These are phyloP conservation scores for Botrytis elliptica DNA, from an alignment of 2,329 filamentous ascomycete genomes.

Conservation along the genomic window DNA sequence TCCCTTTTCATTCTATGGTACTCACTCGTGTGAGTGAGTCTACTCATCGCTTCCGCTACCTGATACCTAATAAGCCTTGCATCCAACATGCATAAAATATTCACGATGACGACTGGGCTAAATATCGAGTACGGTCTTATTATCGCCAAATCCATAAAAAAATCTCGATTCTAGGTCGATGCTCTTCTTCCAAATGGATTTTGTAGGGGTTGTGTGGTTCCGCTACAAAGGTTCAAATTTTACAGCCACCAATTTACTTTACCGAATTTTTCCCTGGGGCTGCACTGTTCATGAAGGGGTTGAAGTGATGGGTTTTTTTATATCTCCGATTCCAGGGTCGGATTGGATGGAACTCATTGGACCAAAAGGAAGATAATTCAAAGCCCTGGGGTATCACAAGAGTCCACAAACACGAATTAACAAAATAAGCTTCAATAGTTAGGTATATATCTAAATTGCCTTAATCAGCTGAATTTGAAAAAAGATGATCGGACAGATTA, in stretches of 20 bases:
- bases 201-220: not conserved
- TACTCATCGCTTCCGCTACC: not conserved
- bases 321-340: conserved; percentile 7
- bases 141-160: conserved; percentile 11
- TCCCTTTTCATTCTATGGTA: not conserved
- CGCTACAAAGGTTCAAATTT: not conserved
- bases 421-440: not conserved
- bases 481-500: not conserved
- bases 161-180: conserved; percentile 5
- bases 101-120: conserved; percentile 13
- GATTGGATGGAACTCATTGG: not conserved
- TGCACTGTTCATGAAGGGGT: conserved; percentile 19
- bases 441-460: not conserved
- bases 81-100: conserved; percentile 10
- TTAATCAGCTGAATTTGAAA: not conserved
- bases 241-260: conserved; percentile 8
- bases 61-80: not conserved
- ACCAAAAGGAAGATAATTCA: not conserved
- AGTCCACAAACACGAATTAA: conserved; percentile 12
- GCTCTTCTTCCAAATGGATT: not conserved
- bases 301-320: conserved; percentile 6
- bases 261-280: conserved; percentile 8
- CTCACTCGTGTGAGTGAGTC: not conserved
- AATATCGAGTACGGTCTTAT: conserved; percentile 8
- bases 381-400: not conserved